phyloP scores from a whole-genome alignment of 306 rosid genomes.

The Acmispon strigosus region DNA sequence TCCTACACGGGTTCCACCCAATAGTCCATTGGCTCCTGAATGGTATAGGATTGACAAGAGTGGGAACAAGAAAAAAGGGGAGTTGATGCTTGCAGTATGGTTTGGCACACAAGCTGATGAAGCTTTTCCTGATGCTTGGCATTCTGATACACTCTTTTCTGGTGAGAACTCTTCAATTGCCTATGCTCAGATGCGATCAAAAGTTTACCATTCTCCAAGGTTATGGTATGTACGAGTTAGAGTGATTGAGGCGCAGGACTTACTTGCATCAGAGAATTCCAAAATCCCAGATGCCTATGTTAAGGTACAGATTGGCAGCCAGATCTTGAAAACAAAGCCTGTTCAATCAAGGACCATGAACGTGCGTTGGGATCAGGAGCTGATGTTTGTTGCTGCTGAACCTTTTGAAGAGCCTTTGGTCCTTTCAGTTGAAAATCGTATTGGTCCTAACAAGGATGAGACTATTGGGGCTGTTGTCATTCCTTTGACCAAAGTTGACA shows the following conservation, averaged over 20 bases:
- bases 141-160: constrained; percentile 71
- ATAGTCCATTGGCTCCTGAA: constrained; percentile 97
- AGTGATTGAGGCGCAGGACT: constrained; percentile 84
- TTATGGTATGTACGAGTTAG: constrained; percentile 79
- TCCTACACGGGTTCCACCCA: constrained; percentile 78
- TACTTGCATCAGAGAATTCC: constrained; percentile 52
- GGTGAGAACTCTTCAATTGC: constrained; percentile 36
- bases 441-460: constrained; percentile 67
- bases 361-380: constrained; percentile 73
- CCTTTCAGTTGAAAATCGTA: constrained; percentile 65
- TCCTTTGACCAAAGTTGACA: constrained; percentile 50
- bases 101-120: constrained; percentile 95
- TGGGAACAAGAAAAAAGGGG: constrained; percentile 64
- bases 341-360: constrained; percentile 46
- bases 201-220: constrained; percentile 90
- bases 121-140: constrained; percentile 97
- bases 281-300: constrained; percentile 67
- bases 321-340: constrained; percentile 46
- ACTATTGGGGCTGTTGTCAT: constrained; percentile 58
- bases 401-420: constrained; percentile 79
- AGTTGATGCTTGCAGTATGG: constrained; percentile 96
- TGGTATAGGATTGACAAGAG: constrained; percentile 79
- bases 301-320: constrained; percentile 73
- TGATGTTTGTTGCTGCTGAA: constrained; percentile 82
- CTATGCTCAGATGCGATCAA: constrained; percentile 54